phyloP scores from a whole-genome alignment of 1,284 basidiomycete genomes.

The Phellopilus nigrolimitatus region DNA sequence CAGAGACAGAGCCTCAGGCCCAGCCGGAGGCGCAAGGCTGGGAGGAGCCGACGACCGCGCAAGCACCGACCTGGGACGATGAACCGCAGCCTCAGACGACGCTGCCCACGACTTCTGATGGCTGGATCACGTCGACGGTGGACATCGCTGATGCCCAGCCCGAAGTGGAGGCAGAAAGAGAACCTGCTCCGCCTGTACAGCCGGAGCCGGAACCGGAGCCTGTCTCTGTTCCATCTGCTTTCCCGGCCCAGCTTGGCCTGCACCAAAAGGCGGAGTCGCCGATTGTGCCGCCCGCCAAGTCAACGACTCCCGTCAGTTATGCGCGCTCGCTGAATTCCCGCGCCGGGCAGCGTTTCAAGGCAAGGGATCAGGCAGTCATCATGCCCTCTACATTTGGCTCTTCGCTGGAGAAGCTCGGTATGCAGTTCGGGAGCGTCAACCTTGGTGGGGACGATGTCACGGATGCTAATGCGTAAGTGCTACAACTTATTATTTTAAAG shows the following conservation, averaged over 20 bases:
- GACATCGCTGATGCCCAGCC: conserved; percentile 23
- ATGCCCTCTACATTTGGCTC: conserved; percentile 61
- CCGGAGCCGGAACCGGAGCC: conserved; percentile 32
- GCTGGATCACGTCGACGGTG: conserved; percentile 30
- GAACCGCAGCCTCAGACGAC: conserved; percentile 40
- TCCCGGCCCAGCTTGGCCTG: conserved; percentile 30
- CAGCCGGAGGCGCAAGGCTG: conserved; percentile 38
- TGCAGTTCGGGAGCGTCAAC: conserved; percentile 79
- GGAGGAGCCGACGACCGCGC: conserved; percentile 73
- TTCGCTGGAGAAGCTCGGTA: conserved; percentile 66
- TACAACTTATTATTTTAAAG: conserved; percentile 17
- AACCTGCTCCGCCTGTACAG: conserved; percentile 24
- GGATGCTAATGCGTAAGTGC: conserved; percentile 39
- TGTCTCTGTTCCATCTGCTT: conserved; percentile 26
- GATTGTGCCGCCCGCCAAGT: conserved; percentile 33
- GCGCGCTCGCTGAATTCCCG: conserved; percentile 41
- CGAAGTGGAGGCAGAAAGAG: conserved; percentile 18
- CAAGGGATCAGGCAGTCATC: conserved; percentile 68
- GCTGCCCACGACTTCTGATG: conserved; percentile 34
- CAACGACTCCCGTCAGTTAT: conserved; percentile 32
- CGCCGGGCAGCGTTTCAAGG: conserved; percentile 59
- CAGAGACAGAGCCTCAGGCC: conserved; percentile 24
- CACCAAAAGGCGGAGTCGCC: conserved; percentile 28
- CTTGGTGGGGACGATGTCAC: conserved; percentile 62
- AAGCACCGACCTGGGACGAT: conserved; percentile 71